Evolutionary conservation across 306 rosid genomes (phyloP), one percentile per base, ranked within the genome.

Genomic region (Gastrolobium bilobum): DNA sequence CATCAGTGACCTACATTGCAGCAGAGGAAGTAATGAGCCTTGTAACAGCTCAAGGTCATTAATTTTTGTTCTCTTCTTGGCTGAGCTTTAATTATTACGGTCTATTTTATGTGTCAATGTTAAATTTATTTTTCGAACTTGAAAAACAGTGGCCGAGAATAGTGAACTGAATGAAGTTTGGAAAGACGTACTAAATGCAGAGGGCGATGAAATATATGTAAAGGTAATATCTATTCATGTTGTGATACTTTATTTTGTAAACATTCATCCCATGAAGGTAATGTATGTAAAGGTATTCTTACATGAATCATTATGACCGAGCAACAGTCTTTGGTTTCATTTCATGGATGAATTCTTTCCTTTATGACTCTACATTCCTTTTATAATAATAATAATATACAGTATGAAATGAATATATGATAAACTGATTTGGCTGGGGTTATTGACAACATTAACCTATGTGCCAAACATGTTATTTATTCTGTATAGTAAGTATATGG

Each of bases 11-110:
- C 44, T 93, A 91, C 77, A 81, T 96, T 66, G 94, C 99, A 20
- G 88, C 97, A 57, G 97, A 91, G 86, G 99, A 96, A 89, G 67
- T 96, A 68, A 91, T 96, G 99, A 91, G 98, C 85, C 99, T 96
- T 43, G 99, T 96, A 57, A 96, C 98, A 63, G 98, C 98, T 79
- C 98, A 96, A 91, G 99, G 98, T 96, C 84, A 77, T 81, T 37
- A 43, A 52, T 46, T 57, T 51, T 63, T 71, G 58, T 31, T 68
- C 77, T 67, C 68, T 47, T 84, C 65, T 76, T 54, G 43, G 10
- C 31, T 64, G 44, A 46, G 66, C 76, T 80, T 69, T 46, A 63
- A 76, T 34, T 54, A 4, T 53, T 73, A 63, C 57, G 53, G 59
- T 54, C 51, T 64, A 51, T 75, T 68, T 73, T 37, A 33, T 60